Conservation (phyloP, 352 stramenopile species). For the Pythium oligandrum region DNA sequence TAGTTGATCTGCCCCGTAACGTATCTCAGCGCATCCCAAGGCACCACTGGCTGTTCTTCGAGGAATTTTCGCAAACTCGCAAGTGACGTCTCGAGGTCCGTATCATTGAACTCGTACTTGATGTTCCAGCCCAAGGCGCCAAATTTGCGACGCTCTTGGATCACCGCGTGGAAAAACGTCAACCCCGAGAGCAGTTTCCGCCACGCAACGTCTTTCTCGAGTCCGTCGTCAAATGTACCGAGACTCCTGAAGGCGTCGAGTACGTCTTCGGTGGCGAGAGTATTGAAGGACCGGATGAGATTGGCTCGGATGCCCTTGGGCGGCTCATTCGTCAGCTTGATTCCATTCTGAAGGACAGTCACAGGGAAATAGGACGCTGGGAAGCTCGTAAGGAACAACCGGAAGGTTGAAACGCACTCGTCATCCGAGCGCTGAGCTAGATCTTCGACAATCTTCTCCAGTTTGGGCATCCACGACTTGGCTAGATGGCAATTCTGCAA, state of each 20-base stretch:
- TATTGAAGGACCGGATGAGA: slow-evolving; percentile 85
- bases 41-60: slow-evolving; percentile 86
- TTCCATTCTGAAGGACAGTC: slow-evolving; percentile 89
- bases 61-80: slow-evolving; percentile 89
- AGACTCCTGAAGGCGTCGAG: slow-evolving; percentile 49
- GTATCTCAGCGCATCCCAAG: slow-evolving; percentile 92
- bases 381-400: slow-evolving; percentile 92
- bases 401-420: slow-evolving; percentile 67
- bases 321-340: slow-evolving; percentile 92
- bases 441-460: slow-evolving; percentile 90
- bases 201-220: slow-evolving; percentile 69
- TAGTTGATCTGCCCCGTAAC: slow-evolving; percentile 96
- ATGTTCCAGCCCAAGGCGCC: slow-evolving; percentile 95
- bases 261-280: slow-evolving; percentile 76
- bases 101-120: slow-evolving; percentile 95
- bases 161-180: slow-evolving; percentile 93
- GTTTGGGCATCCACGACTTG: slow-evolving; percentile 92
- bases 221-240: slow-evolving; percentile 55
- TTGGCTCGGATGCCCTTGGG: slow-evolving; percentile 90
- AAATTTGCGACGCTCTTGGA: slow-evolving; percentile 94
- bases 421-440: slow-evolving; percentile 53
- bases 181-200: slow-evolving; percentile 88
- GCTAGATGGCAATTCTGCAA: slow-evolving; percentile 94
- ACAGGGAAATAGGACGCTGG: slow-evolving; percentile 91
- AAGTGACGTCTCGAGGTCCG: slow-evolving; percentile 92